These are phyloP conservation scores for Zasmidium citrigriseum DNA, from an alignment of 2,329 filamentous ascomycete species.

Conservation along the genomic window DNA sequence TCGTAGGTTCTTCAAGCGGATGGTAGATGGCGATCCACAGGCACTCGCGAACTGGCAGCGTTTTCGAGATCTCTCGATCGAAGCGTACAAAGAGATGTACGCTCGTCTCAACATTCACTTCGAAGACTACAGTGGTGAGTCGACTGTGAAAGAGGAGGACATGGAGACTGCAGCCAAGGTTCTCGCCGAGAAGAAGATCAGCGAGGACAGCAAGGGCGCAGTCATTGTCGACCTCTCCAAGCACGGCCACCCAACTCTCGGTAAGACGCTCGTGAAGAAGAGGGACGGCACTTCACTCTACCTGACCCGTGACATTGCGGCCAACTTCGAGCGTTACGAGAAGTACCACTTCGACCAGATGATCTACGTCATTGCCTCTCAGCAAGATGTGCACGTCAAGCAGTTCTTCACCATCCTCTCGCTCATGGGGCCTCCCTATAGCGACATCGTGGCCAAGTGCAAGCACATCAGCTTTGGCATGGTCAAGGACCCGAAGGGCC, in stretches of 20 bases:
- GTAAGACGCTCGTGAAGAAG: slow-evolving; percentile 66
- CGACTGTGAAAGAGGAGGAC: slow-evolving; percentile 63
- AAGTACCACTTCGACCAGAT: slow-evolving; percentile 66
- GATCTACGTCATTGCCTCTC: slow-evolving; percentile 66
- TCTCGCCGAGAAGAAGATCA: slow-evolving; percentile 61
- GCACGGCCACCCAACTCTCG: slow-evolving; percentile 67
- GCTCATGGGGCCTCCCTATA: slow-evolving; percentile 58
- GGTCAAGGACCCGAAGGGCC: slow-evolving; percentile 49
- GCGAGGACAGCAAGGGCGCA: slow-evolving; percentile 66
- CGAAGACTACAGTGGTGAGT: slow-evolving; percentile 70
- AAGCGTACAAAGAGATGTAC: slow-evolving; percentile 66
- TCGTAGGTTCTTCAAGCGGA: slow-evolving; percentile 68
- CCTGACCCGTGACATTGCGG: slow-evolving; percentile 69
- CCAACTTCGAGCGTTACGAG: slow-evolving; percentile 63
- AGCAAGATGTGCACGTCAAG: slow-evolving; percentile 65
- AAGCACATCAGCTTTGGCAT: slow-evolving; percentile 68
- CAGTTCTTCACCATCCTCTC: slow-evolving; percentile 67
- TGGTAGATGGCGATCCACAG: slow-evolving; percentile 63
- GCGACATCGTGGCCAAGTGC: slow-evolving; percentile 58
- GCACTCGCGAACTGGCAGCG: slow-evolving; percentile 63
- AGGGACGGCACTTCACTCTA: slow-evolving; percentile 69
- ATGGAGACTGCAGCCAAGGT: slow-evolving; percentile 61
- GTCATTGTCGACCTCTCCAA: slow-evolving; percentile 70
- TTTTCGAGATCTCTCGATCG: slow-evolving; percentile 65
- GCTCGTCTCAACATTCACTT: slow-evolving; percentile 65